Percentiles rank a stretch among this genome's conserved stretches.
These are phyloP conservation scores for Cryptococcus floricola DNA, from an alignment of 1,284 basidiomycete species.

Conservation along the genomic window DNA sequence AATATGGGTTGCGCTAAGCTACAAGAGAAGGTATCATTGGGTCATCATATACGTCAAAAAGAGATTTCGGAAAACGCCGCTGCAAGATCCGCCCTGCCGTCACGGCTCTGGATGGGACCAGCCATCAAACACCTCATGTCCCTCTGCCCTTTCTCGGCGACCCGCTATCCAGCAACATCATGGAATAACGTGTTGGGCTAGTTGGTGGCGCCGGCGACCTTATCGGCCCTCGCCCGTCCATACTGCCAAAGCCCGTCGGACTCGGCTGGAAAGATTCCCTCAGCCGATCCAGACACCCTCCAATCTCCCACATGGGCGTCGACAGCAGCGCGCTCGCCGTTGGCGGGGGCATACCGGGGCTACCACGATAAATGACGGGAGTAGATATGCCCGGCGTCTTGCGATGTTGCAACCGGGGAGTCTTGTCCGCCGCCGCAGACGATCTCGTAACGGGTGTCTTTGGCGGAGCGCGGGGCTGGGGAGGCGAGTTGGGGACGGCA, in stretches of 20 bases:
- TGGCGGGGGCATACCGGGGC: slow-evolving; percentile 24
- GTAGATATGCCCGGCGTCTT: slow-evolving; percentile 29
- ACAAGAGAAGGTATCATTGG: neutral
- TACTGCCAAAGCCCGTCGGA: slow-evolving; percentile 13
- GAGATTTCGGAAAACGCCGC: neutral
- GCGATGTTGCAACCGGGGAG: slow-evolving; percentile 15
- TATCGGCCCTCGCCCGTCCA: slow-evolving; percentile 1
- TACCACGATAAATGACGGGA: slow-evolving; percentile 30
- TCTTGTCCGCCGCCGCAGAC: slow-evolving; percentile 34
- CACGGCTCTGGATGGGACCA: neutral
- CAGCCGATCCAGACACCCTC: slow-evolving; percentile 35
- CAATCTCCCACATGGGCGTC: slow-evolving; percentile 45
- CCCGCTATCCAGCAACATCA: slow-evolving; percentile 19
- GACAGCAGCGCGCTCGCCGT: slow-evolving; percentile 25
- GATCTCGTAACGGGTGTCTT: slow-evolving; percentile 45
- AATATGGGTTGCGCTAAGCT: neutral
- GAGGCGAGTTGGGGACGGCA: slow-evolving; percentile 1
- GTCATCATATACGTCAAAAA: neutral
- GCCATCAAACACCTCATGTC: neutral
- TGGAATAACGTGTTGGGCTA: slow-evolving; percentile 35
- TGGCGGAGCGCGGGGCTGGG: slow-evolving; percentile 18
- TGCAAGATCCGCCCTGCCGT: neutral
- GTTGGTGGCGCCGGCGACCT: slow-evolving; percentile 35
- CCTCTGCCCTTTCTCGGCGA: slow-evolving; percentile 18
- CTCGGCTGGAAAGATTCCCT: slow-evolving; percentile 19